Base-by-base conservation (phyloP, 768 basidiomycete species). In the Stropharia rugosoannulata region DNA sequence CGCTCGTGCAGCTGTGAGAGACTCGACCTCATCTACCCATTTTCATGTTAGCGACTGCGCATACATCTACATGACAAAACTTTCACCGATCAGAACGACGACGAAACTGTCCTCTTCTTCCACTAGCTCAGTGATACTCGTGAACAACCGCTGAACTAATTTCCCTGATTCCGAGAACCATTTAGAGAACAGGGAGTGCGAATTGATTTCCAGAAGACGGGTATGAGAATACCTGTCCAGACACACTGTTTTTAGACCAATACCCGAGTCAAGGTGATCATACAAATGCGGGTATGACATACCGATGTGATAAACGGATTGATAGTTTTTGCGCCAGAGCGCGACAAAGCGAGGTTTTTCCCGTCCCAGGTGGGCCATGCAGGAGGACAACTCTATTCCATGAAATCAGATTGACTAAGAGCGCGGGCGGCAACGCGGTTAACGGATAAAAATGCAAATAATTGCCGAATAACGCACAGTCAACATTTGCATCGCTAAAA, bases 131-230 rank as follows among this genome's bases (percentile, higher is more conserved):
- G 82, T 90, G 54, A 99, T 93, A 56, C 82, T 90, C 38, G 80
- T 83, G 68, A 98, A 99, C 15, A 99, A 77, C 45, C 90, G 84
- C 65, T 98, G 96, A 1, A 99, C 97, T 27, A 99, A 84, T 70
- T 99, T 99, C 13, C 97, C 97, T 0, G 95, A 97, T 68, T 99
- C 97, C 0, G 95, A 98, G 73, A 98, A 99, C 96, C 97, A 99
- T 63, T 95, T 91, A 13, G 93, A 95, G 69, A 99, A 98, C 13
- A 99, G 80, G 1, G 95, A 98, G 72, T 98, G 97, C 0, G 97
- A 95, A 68, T 98, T 98, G 66, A 99, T 97, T 70, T 99, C 97
- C 43, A 99, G 81, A 10, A 99, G 77, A 44, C 93, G 90, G 36
- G 93, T 83, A 70, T 90, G 82, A 0, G 89, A 77, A 68, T 97